Percentiles rank a stretch among this genome's conserved stretches.
Conservation (phyloP, 2,329 filamentous ascomycete genomes). For the Fusarium domesticum region DNA sequence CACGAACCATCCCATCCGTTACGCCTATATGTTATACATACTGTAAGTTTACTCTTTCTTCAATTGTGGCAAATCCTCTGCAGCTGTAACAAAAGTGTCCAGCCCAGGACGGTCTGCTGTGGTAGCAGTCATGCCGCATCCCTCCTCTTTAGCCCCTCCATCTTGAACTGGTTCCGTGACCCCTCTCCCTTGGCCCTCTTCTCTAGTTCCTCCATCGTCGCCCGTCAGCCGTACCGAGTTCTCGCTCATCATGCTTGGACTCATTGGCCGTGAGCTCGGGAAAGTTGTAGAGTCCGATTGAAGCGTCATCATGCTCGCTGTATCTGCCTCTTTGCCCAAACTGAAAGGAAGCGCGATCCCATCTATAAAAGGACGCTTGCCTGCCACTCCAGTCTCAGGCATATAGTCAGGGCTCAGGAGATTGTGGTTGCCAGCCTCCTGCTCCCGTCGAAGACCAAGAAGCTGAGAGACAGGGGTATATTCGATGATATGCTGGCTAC, state of each 20-base stretch:
- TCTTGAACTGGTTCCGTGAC: background rate
- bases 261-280: slow-evolving; percentile 36
- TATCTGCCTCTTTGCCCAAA: slow-evolving; percentile 60
- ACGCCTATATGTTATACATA: slow-evolving; percentile 10
- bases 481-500: slow-evolving; percentile 32
- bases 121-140: background rate
- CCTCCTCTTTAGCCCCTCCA: slow-evolving; percentile 6
- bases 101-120: slow-evolving; percentile 38
- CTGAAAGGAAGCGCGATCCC: slow-evolving; percentile 73
- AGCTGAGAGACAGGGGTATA: slow-evolving; percentile 44
- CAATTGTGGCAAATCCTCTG: slow-evolving; percentile 39
- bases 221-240: slow-evolving; percentile 2
- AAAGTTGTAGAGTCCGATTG: slow-evolving; percentile 39
- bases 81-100: slow-evolving; percentile 56
- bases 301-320: slow-evolving; percentile 69
- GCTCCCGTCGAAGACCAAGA: slow-evolving; percentile 41
- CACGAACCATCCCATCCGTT: slow-evolving; percentile 13
- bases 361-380: slow-evolving; percentile 63
- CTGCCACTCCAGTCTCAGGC: slow-evolving; percentile 50
- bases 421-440: slow-evolving; percentile 39
- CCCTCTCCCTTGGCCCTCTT: background rate
- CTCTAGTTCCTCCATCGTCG: background rate
- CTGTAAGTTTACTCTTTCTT: slow-evolving; percentile 19
- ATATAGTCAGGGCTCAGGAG: slow-evolving; percentile 43
- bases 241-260: slow-evolving; percentile 14